Base-by-base conservation (phyloP, 768 basidiomycete genomes). In the Omphalotus guepiniiformis region DNA sequence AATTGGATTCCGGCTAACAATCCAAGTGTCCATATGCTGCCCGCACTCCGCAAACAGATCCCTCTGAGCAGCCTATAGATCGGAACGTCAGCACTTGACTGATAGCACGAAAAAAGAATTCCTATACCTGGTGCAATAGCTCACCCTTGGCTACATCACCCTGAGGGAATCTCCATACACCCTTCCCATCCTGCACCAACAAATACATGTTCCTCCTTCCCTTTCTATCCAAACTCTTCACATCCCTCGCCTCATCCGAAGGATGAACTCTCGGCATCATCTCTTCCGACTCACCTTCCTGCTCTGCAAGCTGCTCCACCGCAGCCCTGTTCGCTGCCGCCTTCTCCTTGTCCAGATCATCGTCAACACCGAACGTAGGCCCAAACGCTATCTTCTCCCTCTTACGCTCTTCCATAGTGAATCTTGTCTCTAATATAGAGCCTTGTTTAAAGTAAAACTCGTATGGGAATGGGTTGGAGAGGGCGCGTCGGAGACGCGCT, bases 361-460 rank as follows among this genome's bases (percentile, higher is more conserved):
- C 71, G 30, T 73, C 66, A 42, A 65, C 55, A 12, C 72, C 75
- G 55, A 88, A 81, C 3, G 64, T 69, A 0, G 74, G 68, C 0
- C 93, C 92, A 64, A 92, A 97, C 1, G 86, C 83, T 43, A 74
- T 70, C 30, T 72, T 68, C 57, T 93, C 91, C 41, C 88, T 78
- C 50, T 74, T 70, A 38, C 79, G 76, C 58, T 93, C 86, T 60
- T 93, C 86, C 41, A 80, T 64, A 39, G 75, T 82, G 66, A 92
- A 95, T 30, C 87, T 78, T 12, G 82, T 80, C 63, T 93, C 86
- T 25, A 93, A 77, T 13, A 89, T 73, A 0, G 93, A 88, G 7
- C 93, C 93, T 41, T 83, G 83, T 67, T 93, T 93, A 76, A 95
- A 95, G 70, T 94, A 97, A 67, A 95, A 92, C 39, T 93, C 84